phyloP scores from a whole-genome alignment of 1,284 basidiomycete species.

The Naganishia liquefaciens region DNA sequence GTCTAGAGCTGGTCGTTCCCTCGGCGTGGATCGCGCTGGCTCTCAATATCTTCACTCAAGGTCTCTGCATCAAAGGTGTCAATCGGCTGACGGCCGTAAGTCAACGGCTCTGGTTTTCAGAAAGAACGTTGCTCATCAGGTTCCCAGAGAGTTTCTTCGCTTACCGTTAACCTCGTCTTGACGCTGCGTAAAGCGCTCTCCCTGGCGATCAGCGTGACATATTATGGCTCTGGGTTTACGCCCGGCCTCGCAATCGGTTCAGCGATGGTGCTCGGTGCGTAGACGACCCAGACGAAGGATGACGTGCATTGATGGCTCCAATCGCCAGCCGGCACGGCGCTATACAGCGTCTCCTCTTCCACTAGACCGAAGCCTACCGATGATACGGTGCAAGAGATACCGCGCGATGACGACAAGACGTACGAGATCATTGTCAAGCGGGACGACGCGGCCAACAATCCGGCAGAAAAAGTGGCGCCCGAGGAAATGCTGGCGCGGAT shows the following conservation, averaged over 20 bases:
- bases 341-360: constrained; percentile 14
- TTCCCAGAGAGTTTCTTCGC: constrained; percentile 62
- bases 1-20: constrained; percentile 57
- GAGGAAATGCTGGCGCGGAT: constrained; percentile 21
- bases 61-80: constrained; percentile 86
- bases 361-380: neutral
- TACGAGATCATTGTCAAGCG: constrained; percentile 26
- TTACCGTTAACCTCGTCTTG: constrained; percentile 83
- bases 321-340: constrained; percentile 11
- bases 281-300: too few relatives aligned
- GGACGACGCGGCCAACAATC: constrained; percentile 20
- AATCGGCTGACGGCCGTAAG: constrained; percentile 69
- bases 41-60: constrained; percentile 80
- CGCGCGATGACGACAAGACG: constrained; percentile 4
- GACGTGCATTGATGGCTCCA: neutral
- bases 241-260: constrained; percentile 48
- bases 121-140: neutral
- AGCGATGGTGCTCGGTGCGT: constrained; percentile 49
- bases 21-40: constrained; percentile 66
- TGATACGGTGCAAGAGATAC: neutral
- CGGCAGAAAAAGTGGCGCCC: constrained; percentile 23
- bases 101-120: neutral
- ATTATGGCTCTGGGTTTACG: constrained; percentile 46
- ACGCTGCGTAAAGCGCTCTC: constrained; percentile 87
- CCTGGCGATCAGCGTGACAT: constrained; percentile 62